Percentiles rank a stretch among this genome's conserved stretches.
These are phyloP conservation scores for Salix arbutifolia DNA, from an alignment of 345 rosid genomes.

Conservation along the genomic window DNA sequence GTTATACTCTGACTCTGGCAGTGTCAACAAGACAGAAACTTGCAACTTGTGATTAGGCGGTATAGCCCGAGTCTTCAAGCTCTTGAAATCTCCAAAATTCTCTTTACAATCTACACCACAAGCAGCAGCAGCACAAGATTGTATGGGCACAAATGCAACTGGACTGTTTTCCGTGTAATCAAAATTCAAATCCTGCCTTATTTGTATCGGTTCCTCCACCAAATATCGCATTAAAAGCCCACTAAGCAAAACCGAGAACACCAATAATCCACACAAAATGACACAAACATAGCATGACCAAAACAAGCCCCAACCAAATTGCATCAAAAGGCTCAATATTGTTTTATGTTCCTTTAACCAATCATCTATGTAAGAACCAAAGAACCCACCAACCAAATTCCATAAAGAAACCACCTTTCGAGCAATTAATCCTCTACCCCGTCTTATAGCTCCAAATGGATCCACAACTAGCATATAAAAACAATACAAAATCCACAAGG, in stretches of 20 bases:
- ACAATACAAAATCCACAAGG: conserved; percentile 38
- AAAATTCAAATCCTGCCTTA: conserved; percentile 57
- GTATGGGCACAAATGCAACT: conserved; percentile 55
- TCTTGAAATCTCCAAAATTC: conserved; percentile 27
- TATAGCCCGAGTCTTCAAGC: conserved; percentile 24
- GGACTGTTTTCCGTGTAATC: conserved; percentile 63
- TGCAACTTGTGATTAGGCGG: conserved; percentile 42
- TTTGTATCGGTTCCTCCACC: conserved; percentile 54
- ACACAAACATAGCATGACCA: conserved; percentile 64
- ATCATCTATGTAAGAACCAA: conserved; percentile 29
- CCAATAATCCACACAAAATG: conserved; percentile 53
- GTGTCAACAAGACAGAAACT: conserved; percentile 39
- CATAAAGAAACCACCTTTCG: conserved; percentile 21
- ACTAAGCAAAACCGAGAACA: conserved; percentile 45
- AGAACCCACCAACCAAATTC: conserved; percentile 23
- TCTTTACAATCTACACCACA: conserved; percentile 49
- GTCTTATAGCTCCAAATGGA: conserved; percentile 53
- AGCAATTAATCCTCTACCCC: conserved; percentile 27
- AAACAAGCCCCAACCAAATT: conserved; percentile 62
- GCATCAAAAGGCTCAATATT: conserved; percentile 33
- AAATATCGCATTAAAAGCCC: conserved; percentile 53
- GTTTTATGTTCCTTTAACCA: conserved; percentile 49
- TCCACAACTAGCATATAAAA: conserved; percentile 42
- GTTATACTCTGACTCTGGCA: conserved; percentile 86
- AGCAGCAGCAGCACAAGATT: conserved; percentile 42